Conservation (phyloP, 371 early-diverging fungal species). For the Mortierella sp. region DNA sequence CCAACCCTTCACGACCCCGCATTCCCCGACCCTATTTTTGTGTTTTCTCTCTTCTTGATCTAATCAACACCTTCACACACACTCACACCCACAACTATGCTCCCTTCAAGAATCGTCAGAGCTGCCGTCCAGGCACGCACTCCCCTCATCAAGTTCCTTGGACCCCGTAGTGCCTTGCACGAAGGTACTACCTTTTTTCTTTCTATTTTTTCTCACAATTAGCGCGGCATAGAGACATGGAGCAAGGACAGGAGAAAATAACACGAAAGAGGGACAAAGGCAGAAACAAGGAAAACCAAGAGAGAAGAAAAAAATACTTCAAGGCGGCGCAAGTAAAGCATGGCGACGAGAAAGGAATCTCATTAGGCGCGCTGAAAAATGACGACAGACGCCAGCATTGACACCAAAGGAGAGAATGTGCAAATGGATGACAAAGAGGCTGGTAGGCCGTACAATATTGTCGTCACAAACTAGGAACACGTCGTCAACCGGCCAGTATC, state of each 20-base stretch:
- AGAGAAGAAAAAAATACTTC: neutral
- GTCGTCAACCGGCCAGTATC: neutral
- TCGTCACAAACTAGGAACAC: too few relatives aligned
- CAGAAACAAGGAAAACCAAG: neutral
- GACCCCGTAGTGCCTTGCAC: slow-evolving; percentile 55
- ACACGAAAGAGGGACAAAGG: neutral
- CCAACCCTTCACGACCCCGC: slow-evolving; percentile 1
- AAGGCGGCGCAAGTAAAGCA: neutral
- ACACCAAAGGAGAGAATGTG: too few relatives aligned
- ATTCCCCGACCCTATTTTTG: slow-evolving; percentile 2
- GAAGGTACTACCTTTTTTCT: slow-evolving; percentile 15
- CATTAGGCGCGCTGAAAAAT: neutral
- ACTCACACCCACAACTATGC: slow-evolving; percentile 18
- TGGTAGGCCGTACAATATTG: too few relatives aligned
- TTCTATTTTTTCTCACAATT: neutral
- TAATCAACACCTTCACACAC: neutral
- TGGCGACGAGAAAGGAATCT: neutral
- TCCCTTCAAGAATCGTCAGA: slow-evolving; percentile 29
- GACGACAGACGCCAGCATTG: too few relatives aligned
- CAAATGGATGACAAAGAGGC: too few relatives aligned
- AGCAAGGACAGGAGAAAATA: neutral
- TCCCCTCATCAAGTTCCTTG: slow-evolving; percentile 65
- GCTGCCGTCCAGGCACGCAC: slow-evolving; percentile 53
- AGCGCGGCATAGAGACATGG: neutral
- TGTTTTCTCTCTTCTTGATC: neutral